Evolutionary conservation across 2,329 filamentous ascomycete genomes (phyloP), one percentile per base, ranked within the genome.

Genomic region (Tolypocladium nubicola): DNA sequence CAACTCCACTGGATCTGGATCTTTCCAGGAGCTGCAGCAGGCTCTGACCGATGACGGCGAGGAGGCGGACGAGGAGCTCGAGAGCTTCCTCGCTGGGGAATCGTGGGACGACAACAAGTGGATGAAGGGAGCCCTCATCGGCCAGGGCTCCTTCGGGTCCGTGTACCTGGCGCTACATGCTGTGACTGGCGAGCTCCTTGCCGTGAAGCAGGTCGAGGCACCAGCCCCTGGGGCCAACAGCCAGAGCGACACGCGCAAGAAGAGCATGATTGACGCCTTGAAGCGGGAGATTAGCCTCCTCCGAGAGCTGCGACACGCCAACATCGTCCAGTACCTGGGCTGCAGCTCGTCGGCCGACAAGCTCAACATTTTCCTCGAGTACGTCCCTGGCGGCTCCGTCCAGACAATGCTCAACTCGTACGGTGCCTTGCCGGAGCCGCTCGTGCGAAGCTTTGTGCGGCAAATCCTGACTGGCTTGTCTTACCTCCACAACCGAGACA

Each of bases 281-380:
- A 97, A 97, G 77, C 90, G 93, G 65, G 94, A 99, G 75, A 99
- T 99, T 70, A 89, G 88, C 61, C 84, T 99, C 55, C 81, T 99
- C 45, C 89, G 94, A 62, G 94, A 97, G 64, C 84, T 99, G 54
- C 91, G 95, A 67, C 94, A 99, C 68, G 85, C 90, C 57, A 97
- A 99, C 71, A 97, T 99, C 69, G 94, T 99, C 71, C 94, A 97
- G 70, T 99, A 99, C 69, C 85, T 99, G 9, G 94, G 94, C 59
- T 97, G 92, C 64, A 93, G 92, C 67, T 93, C 90, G 10, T 94
- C 96, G 61, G 85, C 90, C 21, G 87, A 92, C 57, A 87, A 93
- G 70, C 85, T 99, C 66, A 99, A 99, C 76, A 99, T 99, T 88
- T 99, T 99, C 85, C 85, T 99, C 68, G 94, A 99, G 74, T 99